These are phyloP conservation scores for Chaetomium globosum DNA, from an alignment of 2,329 filamentous ascomycete genomes.

Conservation along the genomic window DNA sequence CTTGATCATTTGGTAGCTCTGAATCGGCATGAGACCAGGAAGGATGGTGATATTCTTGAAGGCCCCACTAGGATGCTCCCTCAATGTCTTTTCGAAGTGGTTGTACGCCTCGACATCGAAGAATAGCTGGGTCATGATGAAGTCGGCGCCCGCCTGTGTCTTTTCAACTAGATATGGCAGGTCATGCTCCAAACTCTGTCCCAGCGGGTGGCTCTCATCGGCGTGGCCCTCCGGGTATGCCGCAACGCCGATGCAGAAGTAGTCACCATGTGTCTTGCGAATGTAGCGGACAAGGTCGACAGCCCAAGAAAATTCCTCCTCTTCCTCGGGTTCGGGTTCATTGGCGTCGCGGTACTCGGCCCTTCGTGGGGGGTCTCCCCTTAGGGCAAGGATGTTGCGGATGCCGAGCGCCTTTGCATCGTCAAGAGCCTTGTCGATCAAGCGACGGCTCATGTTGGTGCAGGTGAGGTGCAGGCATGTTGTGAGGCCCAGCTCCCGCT, in stretches of 20 bases:
- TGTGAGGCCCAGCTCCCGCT: slow-evolving; percentile 86
- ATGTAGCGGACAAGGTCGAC: slow-evolving; percentile 90
- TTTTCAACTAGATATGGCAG: slow-evolving; percentile 89
- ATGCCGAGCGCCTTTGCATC: slow-evolving; percentile 90
- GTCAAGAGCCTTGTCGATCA: slow-evolving; percentile 87
- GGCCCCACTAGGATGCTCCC: slow-evolving; percentile 77
- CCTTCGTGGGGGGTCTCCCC: slow-evolving; percentile 86
- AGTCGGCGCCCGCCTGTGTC: slow-evolving; percentile 87
- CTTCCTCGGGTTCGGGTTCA: slow-evolving; percentile 64
- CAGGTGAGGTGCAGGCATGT: slow-evolving; percentile 96
- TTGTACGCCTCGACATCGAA: slow-evolving; percentile 86
- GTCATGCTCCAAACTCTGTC: slow-evolving; percentile 73
- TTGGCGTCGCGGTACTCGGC: slow-evolving; percentile 79
- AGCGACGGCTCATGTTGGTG: slow-evolving; percentile 88
- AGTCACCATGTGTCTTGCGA: slow-evolving; percentile 79
- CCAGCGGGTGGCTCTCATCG: slow-evolving; percentile 79
- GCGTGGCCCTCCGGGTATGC: slow-evolving; percentile 95
- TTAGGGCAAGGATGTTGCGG: slow-evolving; percentile 86
- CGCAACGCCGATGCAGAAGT: slow-evolving; percentile 94
- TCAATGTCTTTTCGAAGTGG: slow-evolving; percentile 73
- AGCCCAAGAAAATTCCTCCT: slow-evolving; percentile 84
- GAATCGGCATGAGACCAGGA: slow-evolving; percentile 94
- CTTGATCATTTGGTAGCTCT: slow-evolving; percentile 94
- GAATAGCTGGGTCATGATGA: slow-evolving; percentile 98
- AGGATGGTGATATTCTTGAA: slow-evolving; percentile 90